These are phyloP conservation scores for Camelina sativa DNA, from an alignment of 345 rosid genomes.

Conservation along the genomic window DNA sequence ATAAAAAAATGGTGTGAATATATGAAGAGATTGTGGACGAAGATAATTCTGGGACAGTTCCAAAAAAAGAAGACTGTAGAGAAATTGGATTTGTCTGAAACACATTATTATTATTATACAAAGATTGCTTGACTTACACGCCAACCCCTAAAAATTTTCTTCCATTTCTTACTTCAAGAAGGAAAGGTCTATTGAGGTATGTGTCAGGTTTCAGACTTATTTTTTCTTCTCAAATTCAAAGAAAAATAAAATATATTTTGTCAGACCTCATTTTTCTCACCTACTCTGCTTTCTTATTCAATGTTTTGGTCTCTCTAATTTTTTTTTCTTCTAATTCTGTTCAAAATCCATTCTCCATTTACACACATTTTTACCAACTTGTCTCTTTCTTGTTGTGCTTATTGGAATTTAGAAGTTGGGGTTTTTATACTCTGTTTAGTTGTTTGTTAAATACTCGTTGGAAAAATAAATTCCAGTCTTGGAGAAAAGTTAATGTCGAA, in stretches of 20 bases:
- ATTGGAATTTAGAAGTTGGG: conserved; percentile 5
- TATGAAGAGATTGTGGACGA: conserved; percentile 28
- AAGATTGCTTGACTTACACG: conserved; percentile 46
- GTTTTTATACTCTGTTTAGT: conserved; percentile 1
- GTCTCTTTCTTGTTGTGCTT: conserved; percentile 35
- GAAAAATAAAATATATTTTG: background rate
- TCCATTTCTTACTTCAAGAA: conserved; percentile 44
- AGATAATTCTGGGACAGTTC: conserved; percentile 43
- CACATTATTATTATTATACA: conserved; percentile 27
- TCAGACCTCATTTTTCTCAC: conserved; percentile 35
- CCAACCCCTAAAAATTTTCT: conserved; percentile 34
- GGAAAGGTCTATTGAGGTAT: conserved; percentile 44
- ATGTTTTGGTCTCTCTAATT: conserved; percentile 15
- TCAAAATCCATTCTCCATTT: conserved; percentile 11
- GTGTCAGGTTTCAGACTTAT: conserved; percentile 49
- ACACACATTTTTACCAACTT: conserved; percentile 11
- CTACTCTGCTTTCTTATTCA: conserved; percentile 38
- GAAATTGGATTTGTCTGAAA: conserved; percentile 34
- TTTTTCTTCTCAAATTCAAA: conserved; percentile 30
- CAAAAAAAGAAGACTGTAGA: conserved; percentile 43
- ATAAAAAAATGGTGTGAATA: conserved; percentile 21
- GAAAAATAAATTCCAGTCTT: background rate
- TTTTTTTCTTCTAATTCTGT: background rate
- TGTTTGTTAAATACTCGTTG: background rate
- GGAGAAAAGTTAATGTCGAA: background rate